Percentiles rank a stretch among this genome's conserved stretches.
These are phyloP conservation scores for Gyrodon lividus DNA, from an alignment of 768 basidiomycete genomes.

Conservation along the genomic window DNA sequence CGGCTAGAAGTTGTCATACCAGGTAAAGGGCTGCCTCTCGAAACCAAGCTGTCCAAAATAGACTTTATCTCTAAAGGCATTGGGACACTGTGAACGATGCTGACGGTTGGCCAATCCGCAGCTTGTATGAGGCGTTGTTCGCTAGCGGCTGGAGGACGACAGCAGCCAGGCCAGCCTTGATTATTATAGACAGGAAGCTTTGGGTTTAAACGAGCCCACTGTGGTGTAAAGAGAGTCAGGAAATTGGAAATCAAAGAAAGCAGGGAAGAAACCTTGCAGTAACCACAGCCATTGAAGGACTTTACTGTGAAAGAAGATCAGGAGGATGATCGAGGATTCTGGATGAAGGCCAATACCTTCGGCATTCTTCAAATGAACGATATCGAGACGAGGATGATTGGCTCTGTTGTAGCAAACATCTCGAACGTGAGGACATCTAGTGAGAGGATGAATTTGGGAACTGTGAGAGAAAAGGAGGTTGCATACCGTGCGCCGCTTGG, in stretches of 20 bases:
- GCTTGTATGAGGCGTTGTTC: conserved; percentile 66
- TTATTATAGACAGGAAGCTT: conserved; percentile 62
- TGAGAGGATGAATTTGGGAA: no score
- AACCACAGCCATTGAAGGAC: conserved; percentile 84
- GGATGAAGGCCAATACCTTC: conserved; percentile 55
- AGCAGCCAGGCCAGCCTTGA: conserved; percentile 87
- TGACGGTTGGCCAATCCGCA: conserved; percentile 81
- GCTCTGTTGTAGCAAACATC: conserved; percentile 75
- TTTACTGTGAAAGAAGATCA: conserved; percentile 49
- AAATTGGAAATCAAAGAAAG: conserved; percentile 19
- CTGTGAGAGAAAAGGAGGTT: no score
- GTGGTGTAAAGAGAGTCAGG: conserved; percentile 26
- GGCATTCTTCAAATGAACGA: conserved; percentile 82
- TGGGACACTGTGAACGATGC: conserved; percentile 67
- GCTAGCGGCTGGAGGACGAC: conserved; percentile 61
- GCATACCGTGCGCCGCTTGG: conserved; percentile 54
- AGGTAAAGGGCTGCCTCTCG: conserved; percentile 37
- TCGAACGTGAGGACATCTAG: conserved; percentile 73
- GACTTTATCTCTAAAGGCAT: conserved; percentile 73
- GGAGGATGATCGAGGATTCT: conserved; percentile 14
- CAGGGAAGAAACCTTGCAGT: conserved; percentile 68
- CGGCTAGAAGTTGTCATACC: conserved; percentile 31
- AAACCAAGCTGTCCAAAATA: conserved; percentile 55
- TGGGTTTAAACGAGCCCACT: conserved; percentile 73
- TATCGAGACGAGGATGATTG: conserved; percentile 73